phyloP scores from a whole-genome alignment of 2,329 filamentous ascomycete species.

The Fusarium sp. region DNA sequence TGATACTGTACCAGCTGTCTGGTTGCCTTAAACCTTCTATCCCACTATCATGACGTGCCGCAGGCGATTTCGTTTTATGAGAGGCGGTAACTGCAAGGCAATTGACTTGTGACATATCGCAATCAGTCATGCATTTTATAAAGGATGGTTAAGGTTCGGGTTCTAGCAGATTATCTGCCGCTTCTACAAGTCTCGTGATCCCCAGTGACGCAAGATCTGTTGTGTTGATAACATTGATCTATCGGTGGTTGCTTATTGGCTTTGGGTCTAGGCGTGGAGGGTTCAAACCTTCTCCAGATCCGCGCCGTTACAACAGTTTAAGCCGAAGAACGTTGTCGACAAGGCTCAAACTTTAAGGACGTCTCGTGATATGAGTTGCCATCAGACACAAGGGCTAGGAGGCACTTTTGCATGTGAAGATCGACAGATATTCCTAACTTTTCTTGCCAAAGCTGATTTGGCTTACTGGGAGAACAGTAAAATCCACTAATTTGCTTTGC shows the following conservation, averaged over 20 bases:
- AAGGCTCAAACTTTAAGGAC: not conserved
- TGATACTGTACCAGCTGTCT: slow-evolving; percentile 36
- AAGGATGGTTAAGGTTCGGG: slow-evolving; percentile 8
- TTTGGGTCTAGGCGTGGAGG: slow-evolving; percentile 7
- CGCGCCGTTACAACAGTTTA: not conserved
- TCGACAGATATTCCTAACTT: not conserved
- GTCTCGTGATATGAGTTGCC: not conserved
- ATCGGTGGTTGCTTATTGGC: not conserved
- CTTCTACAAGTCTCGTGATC: slow-evolving; percentile 2
- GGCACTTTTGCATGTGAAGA: slow-evolving; percentile 32
- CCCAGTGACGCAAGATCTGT: slow-evolving; percentile 4
- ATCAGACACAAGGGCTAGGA: slow-evolving; percentile 8
- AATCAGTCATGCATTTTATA: slow-evolving; percentile 6
- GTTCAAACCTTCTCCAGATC: slow-evolving; percentile 2
- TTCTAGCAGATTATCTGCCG: slow-evolving; percentile 4
- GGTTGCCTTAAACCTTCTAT: slow-evolving; percentile 30
- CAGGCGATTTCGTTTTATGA: slow-evolving; percentile 25
- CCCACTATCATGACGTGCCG: slow-evolving; percentile 27
- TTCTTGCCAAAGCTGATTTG: not conserved
- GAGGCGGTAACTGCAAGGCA: slow-evolving; percentile 22
- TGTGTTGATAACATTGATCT: slow-evolving; percentile 15
- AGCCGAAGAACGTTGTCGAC: not conserved
- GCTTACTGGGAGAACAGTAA: not conserved
- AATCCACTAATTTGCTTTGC: not conserved
- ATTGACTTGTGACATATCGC: slow-evolving; percentile 35